Evolutionary conservation across 257 asterid genomes (phyloP), one percentile per base, ranked within the genome.

Genomic region (Lithospermum erythrorhizon): DNA sequence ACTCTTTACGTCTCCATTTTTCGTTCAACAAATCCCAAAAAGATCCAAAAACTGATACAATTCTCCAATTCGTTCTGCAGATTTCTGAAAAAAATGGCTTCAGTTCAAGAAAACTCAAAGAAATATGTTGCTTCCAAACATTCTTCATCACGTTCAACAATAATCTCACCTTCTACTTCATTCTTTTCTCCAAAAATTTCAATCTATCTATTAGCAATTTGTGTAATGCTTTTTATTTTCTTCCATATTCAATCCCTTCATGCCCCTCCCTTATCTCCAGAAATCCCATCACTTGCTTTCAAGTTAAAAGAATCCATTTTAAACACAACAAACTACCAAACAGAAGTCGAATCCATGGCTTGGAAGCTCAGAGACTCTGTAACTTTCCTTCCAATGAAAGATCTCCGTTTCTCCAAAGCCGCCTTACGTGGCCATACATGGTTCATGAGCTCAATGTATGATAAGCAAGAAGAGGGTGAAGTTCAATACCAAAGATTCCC

Each of bases 371-470:
- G 76, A 1, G 76, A 70, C 1, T 15, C 88, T 0, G 80, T 87
- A 58, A 79, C 88, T 8, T 87, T 87, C 57, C 90, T 87, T 35
- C 94, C 94, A 0, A 63, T 84, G 21, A 87, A 87, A 64, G 95
- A 87, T 71, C 56, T 80, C 15, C 79, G 90, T 4, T 87, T 69
- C 55, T 47, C 89, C 6, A n/a, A 45, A 10, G 41, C 63, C 2
- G 72, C 95, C 55, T 79, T 68, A 65, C 62, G 69, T 58, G 95
- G 90, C 11, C 87, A 87, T 83, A 87, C 95, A 0, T 84, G 95
- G 95, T 87, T 87, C 87, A 87, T 87, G 95, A 87, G 95, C 68
- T 82, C 94, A 55, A 18, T 78, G 61, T 58, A 75, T 6, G 94
- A 80, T 61, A 69, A 69, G 24, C 81, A 78, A 2, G 87, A 80